Evolutionary conservation across 2,329 filamentous ascomycete genomes (phyloP).

Genomic region (Rutstroemia sp.): DNA sequence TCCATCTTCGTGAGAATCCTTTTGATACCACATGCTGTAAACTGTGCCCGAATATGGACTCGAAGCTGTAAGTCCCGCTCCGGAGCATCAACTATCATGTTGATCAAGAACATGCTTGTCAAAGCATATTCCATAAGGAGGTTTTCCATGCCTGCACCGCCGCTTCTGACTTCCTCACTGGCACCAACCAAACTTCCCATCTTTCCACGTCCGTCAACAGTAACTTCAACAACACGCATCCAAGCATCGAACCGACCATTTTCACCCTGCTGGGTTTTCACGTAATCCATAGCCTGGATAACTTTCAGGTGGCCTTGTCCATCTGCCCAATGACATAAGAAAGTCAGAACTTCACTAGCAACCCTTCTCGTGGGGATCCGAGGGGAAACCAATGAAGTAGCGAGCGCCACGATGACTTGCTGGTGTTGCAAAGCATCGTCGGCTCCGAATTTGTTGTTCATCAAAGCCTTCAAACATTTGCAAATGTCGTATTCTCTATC

Average conservation of each 20-base stretch:
- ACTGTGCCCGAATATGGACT: conserved; percentile 91
- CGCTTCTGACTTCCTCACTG: conserved; percentile 90
- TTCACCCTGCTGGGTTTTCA: conserved; percentile 81
- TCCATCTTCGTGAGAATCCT: conserved; percentile 95
- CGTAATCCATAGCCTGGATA: conserved; percentile 83
- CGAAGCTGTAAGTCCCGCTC: conserved; percentile 83
- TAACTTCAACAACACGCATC: conserved; percentile 98
- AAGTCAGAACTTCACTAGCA: conserved; percentile 92
- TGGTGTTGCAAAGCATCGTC: conserved; percentile 90
- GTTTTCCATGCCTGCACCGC: conserved; percentile 98
- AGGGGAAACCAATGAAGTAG: conserved; percentile 79
- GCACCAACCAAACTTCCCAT: conserved; percentile 97
- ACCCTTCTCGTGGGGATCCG: conserved; percentile 88
- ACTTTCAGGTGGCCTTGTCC: conserved; percentile 89
- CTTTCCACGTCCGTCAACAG: conserved; percentile 92
- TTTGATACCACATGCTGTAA: conserved; percentile 92
- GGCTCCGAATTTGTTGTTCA: conserved; percentile 99
- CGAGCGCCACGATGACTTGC: conserved; percentile 81
- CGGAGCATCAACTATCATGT: conserved; percentile 90
- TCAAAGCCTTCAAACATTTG: conserved; percentile 92
- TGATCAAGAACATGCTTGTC: conserved; percentile 87
- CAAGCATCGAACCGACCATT: conserved; percentile 95
- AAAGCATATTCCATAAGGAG: conserved; percentile 98
- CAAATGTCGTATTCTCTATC: conserved; percentile 88
- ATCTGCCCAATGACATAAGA: conserved; percentile 89